A percentile compares a stretch with the other conserved stretches of the same genome.
Evolutionary conservation across 164 flowering plant genomes (phyloP).

Genomic region (Taxillus chinensis): DNA sequence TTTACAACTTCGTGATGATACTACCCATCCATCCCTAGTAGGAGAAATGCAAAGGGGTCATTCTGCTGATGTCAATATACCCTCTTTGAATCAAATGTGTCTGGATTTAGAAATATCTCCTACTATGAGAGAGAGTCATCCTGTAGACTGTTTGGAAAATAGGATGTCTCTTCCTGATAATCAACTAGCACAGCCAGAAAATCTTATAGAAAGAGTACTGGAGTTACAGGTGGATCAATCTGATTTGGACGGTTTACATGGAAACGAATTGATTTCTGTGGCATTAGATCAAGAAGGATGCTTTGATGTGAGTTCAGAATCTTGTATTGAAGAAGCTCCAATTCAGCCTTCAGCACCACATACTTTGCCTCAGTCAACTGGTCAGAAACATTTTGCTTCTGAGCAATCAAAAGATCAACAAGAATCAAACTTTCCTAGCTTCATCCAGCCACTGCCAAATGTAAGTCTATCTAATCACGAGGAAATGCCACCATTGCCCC

Average conservation of each 20-base stretch:
- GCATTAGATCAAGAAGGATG: conserved; percentile 8
- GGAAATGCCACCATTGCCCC: conserved; percentile 80
- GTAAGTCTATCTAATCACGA: conserved; percentile 17
- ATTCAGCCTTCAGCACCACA: conserved; percentile 15
- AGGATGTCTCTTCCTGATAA: conserved; percentile 1
- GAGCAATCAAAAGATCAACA: conserved; percentile 12
- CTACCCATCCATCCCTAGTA: not conserved
- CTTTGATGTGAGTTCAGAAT: conserved; percentile 11
- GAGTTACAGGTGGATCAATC: conserved; percentile 4
- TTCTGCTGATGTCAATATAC: conserved; percentile 2
- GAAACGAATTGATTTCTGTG: not conserved
- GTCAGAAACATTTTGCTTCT: conserved; percentile 11
- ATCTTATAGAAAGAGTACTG: not conserved
- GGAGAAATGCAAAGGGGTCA: not conserved
- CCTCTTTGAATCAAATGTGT: conserved; percentile 7
- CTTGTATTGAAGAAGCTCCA: conserved; percentile 9
- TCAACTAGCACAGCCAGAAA: conserved; percentile 4
- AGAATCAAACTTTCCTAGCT: conserved; percentile 13
- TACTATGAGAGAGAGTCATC: conserved; percentile 2
- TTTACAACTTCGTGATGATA: not conserved
- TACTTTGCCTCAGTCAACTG: conserved; percentile 7
- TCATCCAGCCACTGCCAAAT: conserved; percentile 14
- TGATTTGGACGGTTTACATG: not conserved
- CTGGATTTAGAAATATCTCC: conserved; percentile 9
- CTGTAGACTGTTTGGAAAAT: conserved; percentile 2